Percentiles rank a stretch among this genome's conserved stretches.
phyloP scores from a whole-genome alignment of 1,284 basidiomycete species.

The Hypsizygus ulmarius region DNA sequence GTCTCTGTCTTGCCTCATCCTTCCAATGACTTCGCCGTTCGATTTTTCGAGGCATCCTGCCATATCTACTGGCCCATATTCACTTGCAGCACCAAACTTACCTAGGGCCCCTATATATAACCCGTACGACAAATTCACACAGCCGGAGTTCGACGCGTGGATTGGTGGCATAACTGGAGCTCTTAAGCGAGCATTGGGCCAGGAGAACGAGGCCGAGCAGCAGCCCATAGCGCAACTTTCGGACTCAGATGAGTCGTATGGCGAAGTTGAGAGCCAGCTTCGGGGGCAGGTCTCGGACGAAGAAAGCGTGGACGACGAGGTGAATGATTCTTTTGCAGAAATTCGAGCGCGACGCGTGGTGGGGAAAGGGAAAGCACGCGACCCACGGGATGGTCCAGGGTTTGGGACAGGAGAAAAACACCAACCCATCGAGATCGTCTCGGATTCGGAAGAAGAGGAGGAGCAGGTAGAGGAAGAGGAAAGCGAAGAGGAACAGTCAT shows the following conservation, averaged over 20 bases:
- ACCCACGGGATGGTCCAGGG: conserved; percentile 55
- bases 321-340: conserved; percentile 57
- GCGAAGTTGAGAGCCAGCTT: conserved; percentile 18
- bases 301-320: conserved; percentile 30
- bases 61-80: conserved; percentile 12
- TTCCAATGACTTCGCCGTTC: conserved; percentile 16
- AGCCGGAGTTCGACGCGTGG: conserved; percentile 64
- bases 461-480: conserved; percentile 15
- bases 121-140: conserved; percentile 68
- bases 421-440: conserved; percentile 47
- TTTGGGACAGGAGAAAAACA: conserved; percentile 37
- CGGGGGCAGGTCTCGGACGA: conserved; percentile 19
- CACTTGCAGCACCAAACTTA: conserved; percentile 13
- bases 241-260: conserved; percentile 11
- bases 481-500: conserved; percentile 16
- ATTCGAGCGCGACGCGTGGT: conserved; percentile 42
- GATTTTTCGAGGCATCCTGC: conserved; percentile 12
- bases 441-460: conserved; percentile 30
- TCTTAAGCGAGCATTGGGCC: conserved; percentile 52
- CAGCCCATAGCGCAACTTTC: conserved; percentile 6
- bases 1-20: conserved; percentile 7
- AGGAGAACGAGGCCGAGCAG: conserved; percentile 30
- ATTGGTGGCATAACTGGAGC: conserved; percentile 59
- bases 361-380: conserved; percentile 59
- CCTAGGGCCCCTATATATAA: conserved; percentile 53